Conservation (phyloP, 2,329 filamentous ascomycete species). For the Colletotrichum magnum region DNA sequence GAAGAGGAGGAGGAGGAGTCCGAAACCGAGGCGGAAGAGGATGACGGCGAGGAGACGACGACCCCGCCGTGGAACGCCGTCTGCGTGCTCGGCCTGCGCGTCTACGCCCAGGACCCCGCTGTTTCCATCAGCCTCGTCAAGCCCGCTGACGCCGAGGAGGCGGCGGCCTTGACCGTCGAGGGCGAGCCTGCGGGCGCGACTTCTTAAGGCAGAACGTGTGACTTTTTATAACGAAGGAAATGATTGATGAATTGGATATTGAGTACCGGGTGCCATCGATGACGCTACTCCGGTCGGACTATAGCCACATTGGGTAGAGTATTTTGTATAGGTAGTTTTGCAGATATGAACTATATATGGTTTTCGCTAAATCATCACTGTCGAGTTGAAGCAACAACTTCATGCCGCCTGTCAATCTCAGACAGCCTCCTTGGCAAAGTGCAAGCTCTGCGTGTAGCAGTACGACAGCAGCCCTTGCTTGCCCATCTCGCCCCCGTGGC, state of each 20-base stretch:
- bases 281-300: too few relatives aligned
- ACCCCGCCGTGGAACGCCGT: slow-evolving; percentile 57
- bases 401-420: neutral
- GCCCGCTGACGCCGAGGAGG: slow-evolving; percentile 49
- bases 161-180: slow-evolving; percentile 46
- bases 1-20: slow-evolving; percentile 23
- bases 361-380: too few relatives aligned
- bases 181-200: slow-evolving; percentile 49
- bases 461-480: slow-evolving; percentile 51
- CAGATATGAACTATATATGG: too few relatives aligned
- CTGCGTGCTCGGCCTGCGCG: slow-evolving; percentile 56
- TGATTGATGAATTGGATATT: neutral
- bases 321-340: too few relatives aligned
- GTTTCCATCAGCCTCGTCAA: slow-evolving; percentile 53
- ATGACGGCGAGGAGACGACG: slow-evolving; percentile 38
- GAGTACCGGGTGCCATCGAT: too few relatives aligned
- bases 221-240: neutral
- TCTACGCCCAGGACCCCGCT: slow-evolving; percentile 54
- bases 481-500: slow-evolving; percentile 51
- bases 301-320: too few relatives aligned
- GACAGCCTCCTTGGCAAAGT: slow-evolving; percentile 45
- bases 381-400: too few relatives aligned
- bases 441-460: slow-evolving; percentile 50
- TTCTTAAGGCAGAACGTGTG: neutral
- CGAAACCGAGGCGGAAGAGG: slow-evolving; percentile 16